Base-by-base conservation (phyloP, 208 protist species). In the Leptomonas pyrrhocoris region DNA sequence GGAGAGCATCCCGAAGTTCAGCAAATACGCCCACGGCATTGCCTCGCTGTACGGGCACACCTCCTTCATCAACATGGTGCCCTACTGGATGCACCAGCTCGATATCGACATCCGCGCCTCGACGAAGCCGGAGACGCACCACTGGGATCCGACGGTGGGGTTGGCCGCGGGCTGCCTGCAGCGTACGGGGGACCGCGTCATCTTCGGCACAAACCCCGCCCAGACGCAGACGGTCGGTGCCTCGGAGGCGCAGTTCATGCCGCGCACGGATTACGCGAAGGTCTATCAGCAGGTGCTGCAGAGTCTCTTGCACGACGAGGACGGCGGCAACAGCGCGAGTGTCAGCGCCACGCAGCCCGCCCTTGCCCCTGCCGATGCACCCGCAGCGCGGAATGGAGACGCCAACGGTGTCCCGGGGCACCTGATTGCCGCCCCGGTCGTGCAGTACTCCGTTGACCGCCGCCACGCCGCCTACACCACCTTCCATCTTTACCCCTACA, bases 21-120 rank as follows among this genome's bases (percentile, higher is more conserved):
- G 87, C 74, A 96, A 96, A 75, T 96, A 96, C 72, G 87, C 85
- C 7, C 92, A 96, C 72, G 92, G 92, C 62, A 94, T 94, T 69
- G 92, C 92, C 50, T 82, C 85, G 4, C 77, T 96, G 25, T 96
- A 94, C 74, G 91, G 91, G 7, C 88, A 94, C 74, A 94, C 91
- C 51, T 80, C 84, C 25, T 86, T 88, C 74, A 96, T 96, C 64
- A 84, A 81, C 59, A 93, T 96, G 86, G 85, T 96, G 25, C 91
- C 91, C 0, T 96, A 96, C 81, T 96, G 91, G 88, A 90, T 93
- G 81, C 91, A 92, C 45, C 91, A 96, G 70, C 82, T 94, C 19
- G 74, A 91, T 62, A 91, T 93, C 60, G 91, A 96, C 62, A 96
- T 96, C 59, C 91, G 91, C 36, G 91, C 91, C 16, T 87, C 88